Percentiles rank a stretch among this genome's conserved stretches.
Conservation (phyloP, 495 filamentous ascomycete genomes). For the Penicillium diatomitis region DNA sequence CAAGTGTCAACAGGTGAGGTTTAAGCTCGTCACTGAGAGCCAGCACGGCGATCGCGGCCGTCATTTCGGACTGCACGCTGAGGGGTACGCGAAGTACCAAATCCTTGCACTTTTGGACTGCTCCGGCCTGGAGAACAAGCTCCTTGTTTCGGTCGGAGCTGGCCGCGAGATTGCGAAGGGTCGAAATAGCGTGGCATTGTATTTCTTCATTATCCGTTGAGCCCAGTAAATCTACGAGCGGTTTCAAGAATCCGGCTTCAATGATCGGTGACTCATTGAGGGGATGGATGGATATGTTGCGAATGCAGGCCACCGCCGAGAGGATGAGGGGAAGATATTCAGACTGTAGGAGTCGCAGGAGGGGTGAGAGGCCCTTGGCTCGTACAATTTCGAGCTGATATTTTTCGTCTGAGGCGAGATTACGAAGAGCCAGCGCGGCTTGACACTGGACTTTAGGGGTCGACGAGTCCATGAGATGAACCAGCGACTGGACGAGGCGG, state of each 20-base stretch:
- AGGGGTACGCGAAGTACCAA: conserved; percentile 88
- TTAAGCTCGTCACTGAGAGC: conserved; percentile 95
- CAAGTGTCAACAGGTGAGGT: conserved; percentile 78
- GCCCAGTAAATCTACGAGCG: conserved; percentile 85
- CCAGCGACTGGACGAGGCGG: conserved; percentile 82
- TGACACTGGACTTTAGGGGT: conserved; percentile 98
- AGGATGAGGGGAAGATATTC: conserved; percentile 93
- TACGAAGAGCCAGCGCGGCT: conserved; percentile 86
- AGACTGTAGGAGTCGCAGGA: conserved; percentile 84
- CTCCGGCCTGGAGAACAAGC: conserved; percentile 88
- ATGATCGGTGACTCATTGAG: conserved; percentile 99
- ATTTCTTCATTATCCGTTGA: conserved; percentile 98
- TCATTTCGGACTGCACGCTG: conserved; percentile 97
- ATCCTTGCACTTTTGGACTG: conserved; percentile 97
- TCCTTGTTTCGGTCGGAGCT: conserved; percentile 97
- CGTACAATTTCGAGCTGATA: conserved; percentile 97
- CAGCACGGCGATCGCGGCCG: conserved; percentile 94
- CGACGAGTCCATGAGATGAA: conserved; percentile 92
- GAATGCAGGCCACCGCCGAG: conserved; percentile 94
- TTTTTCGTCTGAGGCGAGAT: conserved; percentile 95
- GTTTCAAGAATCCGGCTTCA: conserved; percentile 90
- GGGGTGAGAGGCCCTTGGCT: conserved; percentile 69
- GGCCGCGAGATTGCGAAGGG: conserved; percentile 87
- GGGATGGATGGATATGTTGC: conserved; percentile 98
- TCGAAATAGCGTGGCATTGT: conserved; percentile 97